These are phyloP conservation scores for Dichotomocladium elegans DNA, from an alignment of 371 early-diverging fungal species.

Conservation along the genomic window DNA sequence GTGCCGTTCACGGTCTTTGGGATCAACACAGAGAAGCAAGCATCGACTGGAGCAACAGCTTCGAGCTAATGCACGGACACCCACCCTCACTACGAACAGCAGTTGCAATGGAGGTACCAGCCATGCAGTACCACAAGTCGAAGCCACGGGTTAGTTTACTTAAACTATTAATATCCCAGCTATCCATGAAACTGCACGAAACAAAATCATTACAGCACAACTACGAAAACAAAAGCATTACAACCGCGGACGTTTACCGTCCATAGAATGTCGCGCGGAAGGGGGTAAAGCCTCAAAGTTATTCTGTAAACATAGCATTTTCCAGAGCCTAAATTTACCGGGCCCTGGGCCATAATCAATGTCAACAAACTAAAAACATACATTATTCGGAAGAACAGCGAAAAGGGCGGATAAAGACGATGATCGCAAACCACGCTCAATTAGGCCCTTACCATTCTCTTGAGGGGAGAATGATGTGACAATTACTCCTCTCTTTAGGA, in stretches of 20 bases:
- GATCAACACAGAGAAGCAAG: constrained; percentile 15
- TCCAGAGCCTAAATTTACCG: constrained; percentile 1
- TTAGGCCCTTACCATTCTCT: not conserved
- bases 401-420: not conserved
- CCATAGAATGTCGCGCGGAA: not conserved
- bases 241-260: not conserved
- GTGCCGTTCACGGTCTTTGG: constrained; percentile 13
- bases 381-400: not conserved
- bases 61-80: constrained; percentile 12
- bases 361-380: not conserved
- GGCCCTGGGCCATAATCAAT: not conserved
- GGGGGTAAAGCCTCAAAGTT: not conserved
- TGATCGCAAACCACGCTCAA: not conserved
- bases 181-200: not conserved
- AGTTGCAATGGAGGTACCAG: not conserved
- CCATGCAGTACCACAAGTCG: not conserved
- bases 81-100: not conserved
- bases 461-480: too few species aligned
- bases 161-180: constrained; percentile 15
- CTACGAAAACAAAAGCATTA: constrained; percentile 7
- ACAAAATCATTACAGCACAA: constrained; percentile 12
- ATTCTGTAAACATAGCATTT: not conserved
- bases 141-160: constrained; percentile 8
- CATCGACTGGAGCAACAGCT: constrained; percentile 11
- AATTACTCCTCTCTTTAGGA: too few species aligned